Evolutionary conservation across 768 basidiomycete species (phyloP), one percentile per base, ranked within the genome.

Genomic region (Tephrocybe sp.): DNA sequence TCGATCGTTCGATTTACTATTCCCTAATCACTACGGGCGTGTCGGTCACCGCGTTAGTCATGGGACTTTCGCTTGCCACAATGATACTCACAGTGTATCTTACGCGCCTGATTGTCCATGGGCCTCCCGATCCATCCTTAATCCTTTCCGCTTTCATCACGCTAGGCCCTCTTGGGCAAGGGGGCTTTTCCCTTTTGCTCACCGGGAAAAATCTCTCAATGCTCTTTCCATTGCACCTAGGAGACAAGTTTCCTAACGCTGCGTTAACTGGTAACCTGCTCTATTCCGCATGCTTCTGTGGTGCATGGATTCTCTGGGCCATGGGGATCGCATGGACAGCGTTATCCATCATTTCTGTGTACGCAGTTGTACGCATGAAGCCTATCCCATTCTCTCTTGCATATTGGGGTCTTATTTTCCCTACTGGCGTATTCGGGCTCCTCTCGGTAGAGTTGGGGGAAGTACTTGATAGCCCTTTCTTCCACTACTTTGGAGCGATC

Each of bases 31-130:
- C 87, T 4, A 52, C 80, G 38, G 65, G 73, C 2, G 65, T 78
- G 37, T 77, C 81, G 9, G 71, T 79, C n/a, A 78, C 81, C 57
- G 66, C 83, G 55, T 75, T 86, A 43, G 60, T 72, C 2, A 68
- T 82, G 36, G 78, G 88, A 2, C 70, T 89, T 25, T 66, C 73
- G 0, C 70, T 87, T 13, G 78, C 86, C 1, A 61, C 84, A 40
- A 85, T 87, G 78, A 76, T 89, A 39, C 75, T 88, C 48, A 78
- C 83, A 5, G 69, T 80, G 40, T 89, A 88, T 60, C 61, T 88
- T 30, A 61, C 79, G 30, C 79, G 85, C 7, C 71, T 86, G 9
- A 75, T 86, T 46, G 53, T 81, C 9, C 60, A 80, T 57, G 85
- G 84, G 8, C 7, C 76, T 83, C 1, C 66, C 69, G 4, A 77